Evolutionary conservation across 371 early-diverging fungal species (phyloP).

Genomic region (Mortierella sp.): DNA sequence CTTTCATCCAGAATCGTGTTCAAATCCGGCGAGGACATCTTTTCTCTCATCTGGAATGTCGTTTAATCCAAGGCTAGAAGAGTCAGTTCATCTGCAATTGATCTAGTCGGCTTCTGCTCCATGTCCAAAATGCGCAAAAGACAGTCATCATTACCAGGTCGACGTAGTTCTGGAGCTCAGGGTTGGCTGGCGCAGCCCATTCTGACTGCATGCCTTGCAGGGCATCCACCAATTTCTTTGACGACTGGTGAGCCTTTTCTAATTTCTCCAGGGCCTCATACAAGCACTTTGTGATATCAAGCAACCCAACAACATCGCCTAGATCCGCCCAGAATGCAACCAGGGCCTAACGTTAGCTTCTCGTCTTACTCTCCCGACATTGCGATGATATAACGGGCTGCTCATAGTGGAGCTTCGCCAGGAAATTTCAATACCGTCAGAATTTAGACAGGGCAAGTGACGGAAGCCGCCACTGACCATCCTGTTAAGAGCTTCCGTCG

Average conservation of each 20-base stretch:
- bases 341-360: neutral
- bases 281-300: constrained; percentile 95
- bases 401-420: neutral
- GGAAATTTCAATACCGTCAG: constrained; percentile 19
- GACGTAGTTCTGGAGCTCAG: constrained; percentile 49
- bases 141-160: constrained; percentile 21
- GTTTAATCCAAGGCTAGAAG: neutral
- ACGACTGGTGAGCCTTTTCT: constrained; percentile 88
- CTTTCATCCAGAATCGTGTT: constrained; percentile 73
- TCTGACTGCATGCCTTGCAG: constrained; percentile 90
- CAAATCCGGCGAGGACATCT: constrained; percentile 86
- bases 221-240: constrained; percentile 82
- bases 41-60: constrained; percentile 66
- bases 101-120: no score
- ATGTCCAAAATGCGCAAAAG: no score
- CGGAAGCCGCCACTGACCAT: constrained; percentile 86
- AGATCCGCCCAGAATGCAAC: neutral
- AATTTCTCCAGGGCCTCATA: constrained; percentile 92
- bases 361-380: neutral
- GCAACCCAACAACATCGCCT: constrained; percentile 89
- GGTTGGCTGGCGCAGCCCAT: constrained; percentile 59
- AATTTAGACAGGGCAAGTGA: constrained; percentile 64
- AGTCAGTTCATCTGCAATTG: no score
- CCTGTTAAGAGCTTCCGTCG: constrained; percentile 81
- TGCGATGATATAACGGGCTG: no score